Evolutionary conservation across 2,329 filamentous ascomycete genomes (phyloP).

Genomic region (Colletotrichum cereale): DNA sequence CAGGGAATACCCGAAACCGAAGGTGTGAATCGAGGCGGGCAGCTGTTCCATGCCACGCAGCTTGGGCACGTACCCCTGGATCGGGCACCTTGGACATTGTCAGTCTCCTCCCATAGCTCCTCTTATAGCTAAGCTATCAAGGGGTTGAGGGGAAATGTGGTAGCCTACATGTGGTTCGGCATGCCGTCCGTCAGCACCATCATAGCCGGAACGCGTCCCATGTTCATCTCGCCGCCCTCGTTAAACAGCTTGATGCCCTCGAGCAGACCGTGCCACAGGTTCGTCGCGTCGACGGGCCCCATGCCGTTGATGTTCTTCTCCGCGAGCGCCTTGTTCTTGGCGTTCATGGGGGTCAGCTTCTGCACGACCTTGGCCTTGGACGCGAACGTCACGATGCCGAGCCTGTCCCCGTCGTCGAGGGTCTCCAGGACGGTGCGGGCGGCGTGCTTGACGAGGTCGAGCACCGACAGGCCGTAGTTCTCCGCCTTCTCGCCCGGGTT

Average conservation of each 20-base stretch:
- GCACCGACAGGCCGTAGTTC: conserved; percentile 63
- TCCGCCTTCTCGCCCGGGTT: conserved; percentile 55
- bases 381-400: conserved; percentile 70
- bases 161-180: conserved; percentile 64
- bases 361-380: conserved; percentile 58
- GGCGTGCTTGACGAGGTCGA: conserved; percentile 72
- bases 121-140: not conserved
- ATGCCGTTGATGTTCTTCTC: conserved; percentile 59
- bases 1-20: conserved; percentile 66
- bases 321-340: conserved; percentile 57
- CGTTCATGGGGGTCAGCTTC: conserved; percentile 60
- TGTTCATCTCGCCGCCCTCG: conserved; percentile 43
- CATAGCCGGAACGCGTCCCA: conserved; percentile 60
- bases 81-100: conserved; percentile 54
- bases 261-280: conserved; percentile 69
- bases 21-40: conserved; percentile 63
- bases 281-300: conserved; percentile 56
- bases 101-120: not conserved
- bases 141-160: not conserved
- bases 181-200: conserved; percentile 68
- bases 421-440: conserved; percentile 69
- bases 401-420: conserved; percentile 64
- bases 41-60: conserved; percentile 57
- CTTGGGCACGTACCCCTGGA: conserved; percentile 66
- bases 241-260: conserved; percentile 64